These are phyloP conservation scores for Amyloporia xantha DNA, from an alignment of 768 basidiomycete species.

Conservation along the genomic window DNA sequence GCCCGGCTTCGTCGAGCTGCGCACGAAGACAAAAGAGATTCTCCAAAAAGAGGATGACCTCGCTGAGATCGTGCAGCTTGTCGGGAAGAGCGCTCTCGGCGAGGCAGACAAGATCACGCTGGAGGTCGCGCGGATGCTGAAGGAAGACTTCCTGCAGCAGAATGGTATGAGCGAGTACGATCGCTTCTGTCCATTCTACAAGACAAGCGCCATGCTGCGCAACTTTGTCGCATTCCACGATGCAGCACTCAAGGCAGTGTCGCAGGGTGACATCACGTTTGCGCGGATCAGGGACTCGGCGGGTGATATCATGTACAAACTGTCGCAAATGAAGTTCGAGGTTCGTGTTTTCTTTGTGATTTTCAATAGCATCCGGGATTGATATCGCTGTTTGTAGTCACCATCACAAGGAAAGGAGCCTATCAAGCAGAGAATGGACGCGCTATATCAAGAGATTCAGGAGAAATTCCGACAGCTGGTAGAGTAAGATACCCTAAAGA, in stretches of 20 bases:
- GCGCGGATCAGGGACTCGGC: slow-evolving; percentile 82
- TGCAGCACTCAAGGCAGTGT: slow-evolving; percentile 78
- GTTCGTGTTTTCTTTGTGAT: slow-evolving; percentile 34
- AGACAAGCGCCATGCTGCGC: slow-evolving; percentile 92
- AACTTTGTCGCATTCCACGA: slow-evolving; percentile 96
- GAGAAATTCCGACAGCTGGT: slow-evolving; percentile 87
- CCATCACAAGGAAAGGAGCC: slow-evolving; percentile 87
- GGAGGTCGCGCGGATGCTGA: slow-evolving; percentile 94
- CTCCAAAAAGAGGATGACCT: slow-evolving; percentile 98
- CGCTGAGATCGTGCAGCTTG: slow-evolving; percentile 98
- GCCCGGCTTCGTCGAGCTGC: slow-evolving; percentile 92
- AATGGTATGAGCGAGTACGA: slow-evolving; percentile 99
- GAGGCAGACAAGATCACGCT: slow-evolving; percentile 98
- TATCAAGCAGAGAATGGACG: slow-evolving; percentile 78
- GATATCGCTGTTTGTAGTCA: slow-evolving; percentile 41
- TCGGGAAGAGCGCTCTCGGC: slow-evolving; percentile 95
- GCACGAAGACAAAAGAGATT: slow-evolving; percentile 91
- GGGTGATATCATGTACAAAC: slow-evolving; percentile 86
- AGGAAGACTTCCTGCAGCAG: slow-evolving; percentile 96
- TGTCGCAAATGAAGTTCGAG: slow-evolving; percentile 99
- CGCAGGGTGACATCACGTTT: slow-evolving; percentile 78
- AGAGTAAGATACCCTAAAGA: slow-evolving; percentile 43
- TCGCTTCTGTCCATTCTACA: slow-evolving; percentile 97
- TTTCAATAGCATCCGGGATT: not conserved
- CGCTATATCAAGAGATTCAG: slow-evolving; percentile 77